phyloP scores from a whole-genome alignment of 768 basidiomycete species.

The Boletus rubropictus region DNA sequence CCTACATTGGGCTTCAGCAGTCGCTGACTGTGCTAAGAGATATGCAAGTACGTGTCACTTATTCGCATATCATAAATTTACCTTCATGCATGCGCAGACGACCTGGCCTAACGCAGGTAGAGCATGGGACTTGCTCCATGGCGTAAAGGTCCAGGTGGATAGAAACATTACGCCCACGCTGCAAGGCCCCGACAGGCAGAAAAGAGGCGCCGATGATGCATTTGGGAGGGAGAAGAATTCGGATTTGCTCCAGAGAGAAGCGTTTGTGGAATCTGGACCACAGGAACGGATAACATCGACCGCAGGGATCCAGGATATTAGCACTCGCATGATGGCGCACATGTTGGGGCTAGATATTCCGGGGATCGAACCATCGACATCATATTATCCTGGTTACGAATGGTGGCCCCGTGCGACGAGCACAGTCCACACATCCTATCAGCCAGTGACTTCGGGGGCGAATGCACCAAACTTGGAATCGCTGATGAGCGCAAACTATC shows the following conservation, averaged over 20 bases:
- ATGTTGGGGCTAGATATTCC: conserved; percentile 66
- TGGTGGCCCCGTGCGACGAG: conserved; percentile 52
- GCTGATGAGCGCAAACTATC: conserved; percentile 16
- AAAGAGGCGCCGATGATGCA: conserved; percentile 56
- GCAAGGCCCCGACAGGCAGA: conserved; percentile 42
- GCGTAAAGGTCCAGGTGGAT: conserved; percentile 53
- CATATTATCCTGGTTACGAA: conserved; percentile 50
- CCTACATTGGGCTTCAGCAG: conserved; percentile 58
- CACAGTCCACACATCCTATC: conserved; percentile 12
- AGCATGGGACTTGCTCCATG: conserved; percentile 61
- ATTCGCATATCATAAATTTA: conserved; percentile 1
- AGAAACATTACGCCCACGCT: conserved; percentile 33
- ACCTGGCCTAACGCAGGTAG: conserved; percentile 70
- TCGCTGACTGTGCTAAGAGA: conserved; percentile 58
- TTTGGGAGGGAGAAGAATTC: conserved; percentile 52
- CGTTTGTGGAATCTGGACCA: conserved; percentile 26
- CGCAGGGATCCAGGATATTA: conserved; percentile 55
- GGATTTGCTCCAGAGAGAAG: conserved; percentile 41
- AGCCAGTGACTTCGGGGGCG: conserved; percentile 4
- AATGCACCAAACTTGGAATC: conserved; percentile 6
- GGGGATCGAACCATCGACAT: conserved; percentile 50
- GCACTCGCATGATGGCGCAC: conserved; percentile 63
- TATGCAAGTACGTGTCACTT: conserved; percentile 49
- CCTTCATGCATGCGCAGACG: conserved; percentile 33
- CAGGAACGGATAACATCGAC: conserved; percentile 21